Base-by-base conservation (phyloP, 139 green algal species). In the Volvox africanus region DNA sequence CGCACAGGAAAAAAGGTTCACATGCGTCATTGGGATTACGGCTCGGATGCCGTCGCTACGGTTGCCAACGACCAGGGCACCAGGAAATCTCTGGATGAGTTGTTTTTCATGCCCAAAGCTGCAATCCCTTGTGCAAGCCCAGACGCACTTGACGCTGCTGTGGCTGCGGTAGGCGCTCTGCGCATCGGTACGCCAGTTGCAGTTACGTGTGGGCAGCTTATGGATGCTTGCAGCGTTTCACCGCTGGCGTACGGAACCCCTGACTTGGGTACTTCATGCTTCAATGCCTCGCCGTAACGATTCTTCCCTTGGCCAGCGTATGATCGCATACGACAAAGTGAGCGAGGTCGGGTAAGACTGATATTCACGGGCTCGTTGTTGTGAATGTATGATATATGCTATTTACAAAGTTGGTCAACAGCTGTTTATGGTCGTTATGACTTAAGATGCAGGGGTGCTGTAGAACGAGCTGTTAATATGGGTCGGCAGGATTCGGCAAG, bases 21-120 rank as follows among this genome's bases (percentile, higher is more conserved):
- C 67, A n/a, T n/a, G 13, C 81, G 69, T 36, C 69, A 89, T 1
- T 89, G 84, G 69, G 35, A 36, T 37, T 89, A 89, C 84, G n/a
- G 18, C 82, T 68, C 78, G 18, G 55, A 35, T 36, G 30, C 16
- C 32, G 5, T 20, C n/a, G 76, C 28, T 35, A 32, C 24, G 24
- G 16, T 22, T 80, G 9, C 16, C 73, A 32, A 2, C 73, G 76
- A n/a, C 73, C 32, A 80, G 2, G 73, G 73, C 9, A 37, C 2
- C 73, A 33, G 21, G 44, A 55, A 55, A 55, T 55, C 44, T 55
- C 44, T 9, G 44, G 9, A 9, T 5, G 5, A 55, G 44, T 55
- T 55, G 44, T 5, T 55, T 55, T 55, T 55, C 76, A 61, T 82
- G 55, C 55, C 30, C 2, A 1, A 32, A 24, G 32, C 76, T 26